Base-by-base conservation (phyloP, 768 basidiomycete genomes). In the Roridomyces roridus region DNA sequence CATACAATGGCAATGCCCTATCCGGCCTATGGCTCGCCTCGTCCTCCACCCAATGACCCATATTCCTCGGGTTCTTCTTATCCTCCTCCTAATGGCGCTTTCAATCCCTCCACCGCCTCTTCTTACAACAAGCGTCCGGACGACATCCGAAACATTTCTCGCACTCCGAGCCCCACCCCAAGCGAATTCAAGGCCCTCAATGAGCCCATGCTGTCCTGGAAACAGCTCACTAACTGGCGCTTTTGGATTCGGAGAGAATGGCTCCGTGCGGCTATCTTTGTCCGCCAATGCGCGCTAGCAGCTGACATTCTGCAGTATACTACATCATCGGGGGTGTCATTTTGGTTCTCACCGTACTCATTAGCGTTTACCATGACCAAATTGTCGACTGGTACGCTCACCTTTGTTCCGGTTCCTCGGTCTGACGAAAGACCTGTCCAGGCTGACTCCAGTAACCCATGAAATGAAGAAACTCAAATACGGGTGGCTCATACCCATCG, bases 401-500 rank as follows among this genome's bases (percentile, higher is more conserved):
- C 4, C 31, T 34, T 15, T 10, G 31, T 34, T 8, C 31, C 31
- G 31, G 31, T 34, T 15, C 15, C 31, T 34, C 31, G 31, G 31
- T 8, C 10, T 34, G 31, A 34, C 10, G 4, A 34, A 34, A 34
- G 11, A 34, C 15, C 10, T 34, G 31, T 15, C 10, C 15, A 85
- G 82, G 82, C 76, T 94, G 43, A 84, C 78, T 24, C 90, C 90
- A 0, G 78, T 80, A 6, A 87, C 90, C 0, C 75, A 79, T 26
- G 85, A 83, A 84, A 73, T 93, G 64, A 82, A 88, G 46, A 88
- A 86, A 4, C 55, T 87, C 12, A 68, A 73, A 24, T 77, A 72
- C 50, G 92, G 91, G 28, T 93, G 86, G 86, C 67, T 86, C 5
- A 89, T 94, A 25, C 92, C 93, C 2, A 91, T 95, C 49, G 91